Base-by-base conservation (phyloP, 2,329 filamentous ascomycete species). In the Scortechinia acanthostroma region DNA sequence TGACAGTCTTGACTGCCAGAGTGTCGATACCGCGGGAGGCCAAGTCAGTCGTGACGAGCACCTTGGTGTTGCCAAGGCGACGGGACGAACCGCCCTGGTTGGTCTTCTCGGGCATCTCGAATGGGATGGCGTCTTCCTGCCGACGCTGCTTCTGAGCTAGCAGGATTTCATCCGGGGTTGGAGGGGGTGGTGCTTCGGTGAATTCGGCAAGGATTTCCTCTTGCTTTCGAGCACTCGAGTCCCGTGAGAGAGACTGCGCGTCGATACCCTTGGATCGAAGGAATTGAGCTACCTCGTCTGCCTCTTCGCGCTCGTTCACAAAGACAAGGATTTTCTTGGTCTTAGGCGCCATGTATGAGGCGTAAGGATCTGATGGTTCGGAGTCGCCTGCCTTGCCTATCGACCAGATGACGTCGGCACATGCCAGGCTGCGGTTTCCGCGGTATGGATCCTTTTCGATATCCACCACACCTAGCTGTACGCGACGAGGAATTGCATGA, bases 21-120 rank as follows among this genome's bases (percentile, higher is more conserved):
- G 93, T 98, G 62, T 98, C 93, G 55, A 98, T 95, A 50, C 93
- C 93, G 53, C 93, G 73, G 4, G 90, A 95, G 3, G 88, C 89
- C 47, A 98, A 68, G 62, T 98, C 93, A 0, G 93, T 98, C 13
- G 90, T 93, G 2, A 98, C 91, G 30, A 98, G 78, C 10, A 95
- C 91, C 62, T 90, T 94, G 40, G 86, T 90, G 57, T 91, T 91
- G 22, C 77, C 68, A 23, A 95, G 68, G 13, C 69, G 69, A 46
- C 81, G 71, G 28, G 60, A n/a, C 10, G 66, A 61, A 17, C 58
- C 62, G 45, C 53, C 56, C 21, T 45, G 57, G 25, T 56, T 53
- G 52, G 51, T 37, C 22, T 52, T 28, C 4, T 64, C 56, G 10
- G 35, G 35, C 17, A 15, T 19, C 6, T 15, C 35, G 17, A 40